phyloP scores from a whole-genome alignment of 2,329 filamentous ascomycete species.

The Colletotrichum spaethianum region DNA sequence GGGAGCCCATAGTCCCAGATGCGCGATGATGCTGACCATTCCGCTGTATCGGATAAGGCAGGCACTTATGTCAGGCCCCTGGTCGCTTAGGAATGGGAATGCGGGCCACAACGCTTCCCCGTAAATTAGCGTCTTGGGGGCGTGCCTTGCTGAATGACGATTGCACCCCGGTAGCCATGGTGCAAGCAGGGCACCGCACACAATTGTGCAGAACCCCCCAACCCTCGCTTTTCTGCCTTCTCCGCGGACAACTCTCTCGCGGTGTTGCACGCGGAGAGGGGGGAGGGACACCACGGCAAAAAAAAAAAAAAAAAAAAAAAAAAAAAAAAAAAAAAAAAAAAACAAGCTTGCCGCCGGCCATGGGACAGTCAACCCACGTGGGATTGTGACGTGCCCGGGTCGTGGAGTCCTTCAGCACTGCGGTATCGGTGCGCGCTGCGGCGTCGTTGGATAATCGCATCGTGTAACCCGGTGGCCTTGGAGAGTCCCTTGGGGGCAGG shows the following conservation, averaged over 20 bases:
- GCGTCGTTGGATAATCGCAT: background rate
- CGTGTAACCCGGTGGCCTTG: conserved; percentile 4
- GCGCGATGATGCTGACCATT: conserved; percentile 41
- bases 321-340: conserved; percentile 4
- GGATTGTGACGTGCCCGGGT: conserved; percentile 29
- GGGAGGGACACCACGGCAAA: conserved; percentile 12
- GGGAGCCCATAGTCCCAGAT: conserved; percentile 13
- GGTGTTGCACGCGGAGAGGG: background rate
- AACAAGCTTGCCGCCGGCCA: conserved; percentile 27
- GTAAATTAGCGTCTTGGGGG: conserved; percentile 32
- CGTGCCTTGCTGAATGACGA: conserved; percentile 36
- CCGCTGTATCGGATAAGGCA: conserved; percentile 41
- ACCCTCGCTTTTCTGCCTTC: conserved; percentile 32
- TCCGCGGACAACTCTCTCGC: conserved; percentile 33
- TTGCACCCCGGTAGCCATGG: conserved; percentile 32
- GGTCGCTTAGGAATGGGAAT: conserved; percentile 21
- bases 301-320: conserved; percentile 5
- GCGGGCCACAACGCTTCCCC: conserved; percentile 36
- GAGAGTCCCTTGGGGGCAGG: background rate
- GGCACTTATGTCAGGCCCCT: conserved; percentile 35
- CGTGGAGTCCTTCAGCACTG: conserved; percentile 6
- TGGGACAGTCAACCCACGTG: conserved; percentile 3
- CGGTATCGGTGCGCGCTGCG: conserved; percentile 23
- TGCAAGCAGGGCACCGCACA: conserved; percentile 37
- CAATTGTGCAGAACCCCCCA: conserved; percentile 22